These are phyloP conservation scores for Globisporangium cederbergense DNA, from an alignment of 352 stramenopile genomes.

Conservation along the genomic window DNA sequence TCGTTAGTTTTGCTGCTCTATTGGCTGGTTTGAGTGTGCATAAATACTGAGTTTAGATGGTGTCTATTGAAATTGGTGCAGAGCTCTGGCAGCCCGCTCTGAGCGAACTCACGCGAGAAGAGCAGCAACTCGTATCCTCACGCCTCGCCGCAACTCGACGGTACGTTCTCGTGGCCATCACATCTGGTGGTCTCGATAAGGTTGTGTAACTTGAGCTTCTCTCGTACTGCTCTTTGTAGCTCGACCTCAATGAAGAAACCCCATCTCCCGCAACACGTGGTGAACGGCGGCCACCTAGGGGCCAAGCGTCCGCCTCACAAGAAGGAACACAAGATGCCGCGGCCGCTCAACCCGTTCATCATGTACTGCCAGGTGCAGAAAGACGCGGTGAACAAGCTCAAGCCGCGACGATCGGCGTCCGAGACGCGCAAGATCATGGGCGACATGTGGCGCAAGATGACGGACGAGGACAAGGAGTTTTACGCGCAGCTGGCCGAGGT, in stretches of 20 bases:
- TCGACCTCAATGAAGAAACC: slow-evolving; percentile 45
- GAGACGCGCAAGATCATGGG: slow-evolving; percentile 79
- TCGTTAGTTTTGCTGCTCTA: neutral
- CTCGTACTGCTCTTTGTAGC: slow-evolving; percentile 18
- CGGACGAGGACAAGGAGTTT: slow-evolving; percentile 79
- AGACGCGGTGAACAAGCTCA: slow-evolving; percentile 50
- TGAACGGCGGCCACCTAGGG: slow-evolving; percentile 23
- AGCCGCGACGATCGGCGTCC: slow-evolving; percentile 50
- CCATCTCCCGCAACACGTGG: slow-evolving; percentile 10
- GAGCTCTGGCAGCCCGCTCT: slow-evolving; percentile 68
- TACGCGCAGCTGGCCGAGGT: slow-evolving; percentile 71
- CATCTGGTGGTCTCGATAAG: neutral
- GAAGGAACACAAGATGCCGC: slow-evolving; percentile 40
- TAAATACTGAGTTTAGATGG: neutral
- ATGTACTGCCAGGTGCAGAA: slow-evolving; percentile 83
- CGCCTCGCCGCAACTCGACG: slow-evolving; percentile 33
- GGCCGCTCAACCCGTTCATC: slow-evolving; percentile 80
- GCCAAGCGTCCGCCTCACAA: slow-evolving; percentile 22
- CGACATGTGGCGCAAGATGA: slow-evolving; percentile 81
- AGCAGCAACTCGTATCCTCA: slow-evolving; percentile 61
- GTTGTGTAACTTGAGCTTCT: neutral
- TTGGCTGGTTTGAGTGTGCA: neutral
- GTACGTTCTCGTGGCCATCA: slow-evolving; percentile 13
- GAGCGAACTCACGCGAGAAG: slow-evolving; percentile 67
- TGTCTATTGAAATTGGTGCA: slow-evolving; percentile 11